Base-by-base conservation (phyloP, 1,139 yeast species). In the Saccharomycopsis phalli region DNA sequence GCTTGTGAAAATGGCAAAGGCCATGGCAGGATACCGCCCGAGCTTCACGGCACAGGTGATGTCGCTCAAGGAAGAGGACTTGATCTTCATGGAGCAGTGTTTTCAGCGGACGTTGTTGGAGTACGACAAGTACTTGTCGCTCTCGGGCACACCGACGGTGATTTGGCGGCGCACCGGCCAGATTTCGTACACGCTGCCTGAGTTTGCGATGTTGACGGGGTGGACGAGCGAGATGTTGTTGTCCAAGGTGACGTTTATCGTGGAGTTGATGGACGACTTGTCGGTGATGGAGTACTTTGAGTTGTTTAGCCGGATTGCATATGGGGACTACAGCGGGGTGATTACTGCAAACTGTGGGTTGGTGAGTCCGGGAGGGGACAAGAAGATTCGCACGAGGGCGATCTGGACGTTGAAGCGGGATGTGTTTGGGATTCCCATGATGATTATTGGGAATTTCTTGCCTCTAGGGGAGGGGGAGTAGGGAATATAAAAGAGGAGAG, bases 141-240 rank as follows among this genome's bases (percentile, higher is more conserved):
- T 81, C 19, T 78, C 88, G 34, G 96, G 96, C 0, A 88, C 97
- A 0, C 97, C 97, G 0, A 87, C 96, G 0, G 74, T 88, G 21
- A 91, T 87, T 4, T 91, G 97, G 97, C 67, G 98, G 49, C 68
- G 97, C 44, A 87, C 95, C 1, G 95, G 96, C 7, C 95, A 88
- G 57, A 83, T 91, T 17, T 94, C 95, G 0, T 88, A 87, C 46
- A 94, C 88, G 2, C 94, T 95, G 8, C 83, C 81, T 51, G 97
- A 91, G 58, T 91, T 91, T 56, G 81, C 93, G 50, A 71, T 84
- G 13, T 63, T 91, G 19, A 86, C 96, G 1, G 97, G 96, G 2
- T 87, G 97, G 96, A 62, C 77, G 8, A 71, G 73, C 49, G 80
- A 76, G 31, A 81, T 79, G 46, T 59, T 88, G 23, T 60, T 87